A percentile compares a stretch with the other conserved stretches of the same genome.
These are phyloP conservation scores for Rhodotorula kratochvilovae DNA, from an alignment of 768 basidiomycete species.

Conservation along the genomic window DNA sequence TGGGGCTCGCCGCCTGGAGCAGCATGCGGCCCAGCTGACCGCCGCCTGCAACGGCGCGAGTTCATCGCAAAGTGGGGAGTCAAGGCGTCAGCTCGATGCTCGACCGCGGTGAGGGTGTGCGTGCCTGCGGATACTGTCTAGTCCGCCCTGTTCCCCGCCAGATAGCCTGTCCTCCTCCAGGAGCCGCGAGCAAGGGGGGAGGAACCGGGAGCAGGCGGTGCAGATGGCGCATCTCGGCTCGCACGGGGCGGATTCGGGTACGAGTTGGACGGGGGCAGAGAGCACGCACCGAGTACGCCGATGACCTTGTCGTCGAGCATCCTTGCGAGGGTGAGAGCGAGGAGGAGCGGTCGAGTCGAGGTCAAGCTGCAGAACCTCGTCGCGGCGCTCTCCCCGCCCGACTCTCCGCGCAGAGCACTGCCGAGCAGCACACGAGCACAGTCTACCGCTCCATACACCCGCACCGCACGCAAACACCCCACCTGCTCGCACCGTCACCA, in stretches of 20 bases:
- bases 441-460: too few species aligned
- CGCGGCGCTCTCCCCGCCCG: not conserved
- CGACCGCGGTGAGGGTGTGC: too few species aligned
- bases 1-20: slow-evolving; percentile 75
- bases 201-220: not conserved
- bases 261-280: not conserved
- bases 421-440: not conserved
- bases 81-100: not conserved
- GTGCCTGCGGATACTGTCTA: too few species aligned
- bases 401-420: not conserved
- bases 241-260: not conserved
- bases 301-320: slow-evolving; percentile 38
- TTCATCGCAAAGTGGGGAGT: too few species aligned
- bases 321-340: not conserved
- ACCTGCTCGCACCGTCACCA: not conserved
- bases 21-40: slow-evolving; percentile 98
- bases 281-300: slow-evolving; percentile 31
- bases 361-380: not conserved
- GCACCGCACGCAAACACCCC: not conserved
- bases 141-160: too few species aligned
- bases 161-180: too few species aligned
- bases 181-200: not conserved
- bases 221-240: not conserved
- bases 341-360: not conserved
- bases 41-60: slow-evolving; percentile 56